Base-by-base conservation (phyloP, 352 stramenopile genomes). In the Phytophthora vignae region DNA sequence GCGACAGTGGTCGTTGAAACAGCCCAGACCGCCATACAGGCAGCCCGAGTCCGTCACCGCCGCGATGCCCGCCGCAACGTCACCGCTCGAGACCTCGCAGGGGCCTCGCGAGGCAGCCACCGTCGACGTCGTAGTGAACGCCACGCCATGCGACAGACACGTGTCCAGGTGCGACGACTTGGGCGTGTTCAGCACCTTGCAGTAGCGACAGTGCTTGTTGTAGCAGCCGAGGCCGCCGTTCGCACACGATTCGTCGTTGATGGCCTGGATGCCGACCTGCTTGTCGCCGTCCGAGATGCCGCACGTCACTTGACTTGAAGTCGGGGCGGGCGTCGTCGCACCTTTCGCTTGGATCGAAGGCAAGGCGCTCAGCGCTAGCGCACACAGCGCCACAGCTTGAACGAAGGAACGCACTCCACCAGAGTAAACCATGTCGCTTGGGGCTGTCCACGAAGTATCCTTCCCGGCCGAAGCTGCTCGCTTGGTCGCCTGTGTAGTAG, bases 161-260 rank as follows among this genome's bases (percentile, higher is more conserved):
- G 50, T 70, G 17, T 84, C 21, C 12, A 82, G 67, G 21, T 71
- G 56, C 7, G 49, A 55, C 6, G 81, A 87, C 33, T 84, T 67
- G 9, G 61, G 44, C 4, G 76, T 87, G 27, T 82, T 64, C 4
- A 71, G 60, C 7, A 69, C 55, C 50, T 83, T 81, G 56, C 81
- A 88, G 62, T 56, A 83, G 27, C 77, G 79, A 29, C 79, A 86
- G 50, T 64, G 19, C 7, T 73, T 55, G 38, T 56, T 74, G 61
- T 64, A 84, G 42, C 79, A 86, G 21, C 76, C 76, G 22, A 86
- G 69, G 14, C 79, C 79, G 19, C 79, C 79, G 3, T 46, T 70
- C 7, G 25, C 63, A 40, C 79, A 86, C 15, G 62, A 66, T 10
- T 50, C 14, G 55, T 83, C 79, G 12, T 60, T 49, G 49, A 84